Conservation (phyloP, 306 rosid genomes). For the Amphicarpaea edgeworthii region DNA sequence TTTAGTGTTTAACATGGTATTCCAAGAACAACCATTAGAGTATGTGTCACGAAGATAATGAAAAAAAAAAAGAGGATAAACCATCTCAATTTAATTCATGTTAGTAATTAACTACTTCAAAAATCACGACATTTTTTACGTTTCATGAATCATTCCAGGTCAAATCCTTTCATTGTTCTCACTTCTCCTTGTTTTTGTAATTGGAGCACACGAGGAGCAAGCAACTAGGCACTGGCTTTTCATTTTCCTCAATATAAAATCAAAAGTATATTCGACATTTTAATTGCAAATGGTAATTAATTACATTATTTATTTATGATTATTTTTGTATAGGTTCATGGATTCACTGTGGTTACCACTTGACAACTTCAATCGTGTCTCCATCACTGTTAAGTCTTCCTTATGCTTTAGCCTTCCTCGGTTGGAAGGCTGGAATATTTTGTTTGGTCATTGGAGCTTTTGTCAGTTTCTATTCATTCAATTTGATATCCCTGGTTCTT, state of each 20-base stretch:
- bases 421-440: background rate
- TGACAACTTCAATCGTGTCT: background rate
- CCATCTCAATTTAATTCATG: background rate
- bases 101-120: background rate
- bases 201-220: background rate
- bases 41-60: background rate
- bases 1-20: background rate
- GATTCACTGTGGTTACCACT: conserved; percentile 18
- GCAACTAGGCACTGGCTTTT: background rate
- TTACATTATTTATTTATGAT: background rate
- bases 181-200: background rate
- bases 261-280: background rate
- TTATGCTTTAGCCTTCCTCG: background rate
- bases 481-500: background rate
- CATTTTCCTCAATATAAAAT: background rate
- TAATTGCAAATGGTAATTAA: background rate
- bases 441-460: background rate
- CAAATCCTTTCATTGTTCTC: background rate
- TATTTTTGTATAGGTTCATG: conserved; percentile 7
- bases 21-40: background rate
- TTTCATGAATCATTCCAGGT: background rate
- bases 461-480: conserved; percentile 9
- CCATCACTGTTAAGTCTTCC: background rate
- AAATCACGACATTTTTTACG: background rate
- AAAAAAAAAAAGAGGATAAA: background rate